Evolutionary conservation across 495 filamentous ascomycete genomes (phyloP).

Genomic region (Xylaria intraflava): DNA sequence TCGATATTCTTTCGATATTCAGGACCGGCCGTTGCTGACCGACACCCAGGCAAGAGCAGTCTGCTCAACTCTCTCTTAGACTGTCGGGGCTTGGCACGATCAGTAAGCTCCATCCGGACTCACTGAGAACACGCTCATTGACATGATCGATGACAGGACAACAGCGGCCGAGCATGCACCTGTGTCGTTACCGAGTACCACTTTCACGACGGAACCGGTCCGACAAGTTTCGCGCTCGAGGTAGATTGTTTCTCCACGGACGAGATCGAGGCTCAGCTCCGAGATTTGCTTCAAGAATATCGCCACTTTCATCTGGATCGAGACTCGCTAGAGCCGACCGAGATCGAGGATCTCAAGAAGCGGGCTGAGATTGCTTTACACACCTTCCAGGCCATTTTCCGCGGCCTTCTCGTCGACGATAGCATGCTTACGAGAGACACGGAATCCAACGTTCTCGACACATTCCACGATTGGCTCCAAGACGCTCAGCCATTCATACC

Average conservation of each 20-base stretch:
- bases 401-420: conserved; percentile 2
- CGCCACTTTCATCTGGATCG: conserved; percentile 21
- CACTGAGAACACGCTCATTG: not conserved
- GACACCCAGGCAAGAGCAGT: conserved; percentile 31
- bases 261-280: conserved; percentile 26
- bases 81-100: conserved; percentile 20
- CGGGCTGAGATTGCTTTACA: conserved; percentile 23
- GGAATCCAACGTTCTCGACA: conserved; percentile 1
- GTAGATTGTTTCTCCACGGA: conserved; percentile 28
- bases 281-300: conserved; percentile 27
- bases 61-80: conserved; percentile 37
- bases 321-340: conserved; percentile 6
- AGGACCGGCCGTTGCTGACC: not conserved
- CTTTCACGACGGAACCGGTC: conserved; percentile 20
- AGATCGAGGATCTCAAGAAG: conserved; percentile 15
- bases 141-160: conserved; percentile 20
- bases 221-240: conserved; percentile 25
- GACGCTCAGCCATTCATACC: not conserved
- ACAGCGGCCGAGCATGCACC: conserved; percentile 32
- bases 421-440: not conserved
- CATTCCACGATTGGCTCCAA: conserved; percentile 16
- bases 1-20: not conserved
- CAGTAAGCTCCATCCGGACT: conserved; percentile 20
- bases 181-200: conserved; percentile 38
- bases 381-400: conserved; percentile 18